Conservation (phyloP, 2,329 filamentous ascomycete genomes). For the Alternaria alternata region DNA sequence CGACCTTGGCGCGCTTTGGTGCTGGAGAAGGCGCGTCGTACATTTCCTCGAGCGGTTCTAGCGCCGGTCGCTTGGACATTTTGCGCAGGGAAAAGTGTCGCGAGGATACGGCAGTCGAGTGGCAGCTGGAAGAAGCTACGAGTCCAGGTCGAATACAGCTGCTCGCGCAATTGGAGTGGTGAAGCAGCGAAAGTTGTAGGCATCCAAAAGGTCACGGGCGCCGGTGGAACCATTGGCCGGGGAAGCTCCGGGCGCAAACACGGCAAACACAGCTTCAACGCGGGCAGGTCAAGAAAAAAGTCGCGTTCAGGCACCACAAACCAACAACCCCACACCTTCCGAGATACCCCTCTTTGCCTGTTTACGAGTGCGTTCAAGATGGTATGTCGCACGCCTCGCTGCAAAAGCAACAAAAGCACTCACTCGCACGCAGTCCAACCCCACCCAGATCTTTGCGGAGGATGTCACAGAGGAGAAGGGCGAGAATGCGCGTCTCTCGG, state of each 20-base stretch:
- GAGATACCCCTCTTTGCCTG: constrained; percentile 43
- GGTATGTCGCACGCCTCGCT: constrained; percentile 30
- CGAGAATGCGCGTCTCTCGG: constrained; percentile 97
- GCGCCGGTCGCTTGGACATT: constrained; percentile 59
- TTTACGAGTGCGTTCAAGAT: constrained; percentile 36
- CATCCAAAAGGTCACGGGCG: constrained; percentile 28
- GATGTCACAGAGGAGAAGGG: constrained; percentile 98
- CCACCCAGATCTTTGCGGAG: constrained; percentile 97
- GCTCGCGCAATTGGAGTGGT: neutral
- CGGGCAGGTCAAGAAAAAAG: constrained; percentile 44
- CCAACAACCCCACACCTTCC: constrained; percentile 36
- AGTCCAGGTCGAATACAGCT: neutral
- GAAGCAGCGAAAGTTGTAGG: constrained; percentile 26
- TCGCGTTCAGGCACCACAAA: constrained; percentile 45
- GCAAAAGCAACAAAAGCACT: constrained; percentile 11
- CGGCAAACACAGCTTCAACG: constrained; percentile 39
- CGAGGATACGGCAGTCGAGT: neutral
- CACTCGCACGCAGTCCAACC: constrained; percentile 63
- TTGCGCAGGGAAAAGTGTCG: constrained; percentile 5
- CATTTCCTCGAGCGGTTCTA: constrained; percentile 55
- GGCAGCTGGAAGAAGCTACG: neutral
- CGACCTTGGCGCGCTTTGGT: constrained; percentile 57
- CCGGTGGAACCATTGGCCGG: constrained; percentile 30
- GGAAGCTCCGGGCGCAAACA: constrained; percentile 28
- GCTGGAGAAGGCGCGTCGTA: constrained; percentile 55